A percentile compares a stretch with the other conserved stretches of the same genome.
These are phyloP conservation scores for Ophiosphaerella herpotricha DNA, from an alignment of 2,329 filamentous ascomycete genomes.

Conservation along the genomic window DNA sequence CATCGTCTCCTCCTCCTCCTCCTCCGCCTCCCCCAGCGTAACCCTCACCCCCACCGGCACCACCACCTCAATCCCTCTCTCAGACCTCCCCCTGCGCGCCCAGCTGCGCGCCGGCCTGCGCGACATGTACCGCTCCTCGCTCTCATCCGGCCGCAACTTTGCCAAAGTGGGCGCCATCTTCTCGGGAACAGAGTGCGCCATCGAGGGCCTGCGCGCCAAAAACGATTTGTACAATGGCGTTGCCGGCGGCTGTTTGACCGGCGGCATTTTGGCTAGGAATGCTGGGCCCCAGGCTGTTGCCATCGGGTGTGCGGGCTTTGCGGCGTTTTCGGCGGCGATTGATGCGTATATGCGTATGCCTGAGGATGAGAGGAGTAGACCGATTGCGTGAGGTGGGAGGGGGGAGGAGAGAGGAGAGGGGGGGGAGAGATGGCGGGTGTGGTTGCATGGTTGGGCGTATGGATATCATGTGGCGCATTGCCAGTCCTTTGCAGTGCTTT, in stretches of 20 bases:
- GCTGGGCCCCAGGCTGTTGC: slow-evolving; percentile 88
- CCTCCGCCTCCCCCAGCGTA: slow-evolving; percentile 73
- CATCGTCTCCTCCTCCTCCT: slow-evolving; percentile 58
- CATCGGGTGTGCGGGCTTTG: slow-evolving; percentile 89
- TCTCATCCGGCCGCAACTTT: slow-evolving; percentile 87
- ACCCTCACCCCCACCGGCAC: slow-evolving; percentile 48
- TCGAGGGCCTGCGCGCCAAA: slow-evolving; percentile 89
- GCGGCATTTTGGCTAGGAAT: slow-evolving; percentile 82
- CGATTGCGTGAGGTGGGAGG: slow-evolving; percentile 37
- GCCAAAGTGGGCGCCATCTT: slow-evolving; percentile 91
- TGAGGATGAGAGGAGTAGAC: slow-evolving; percentile 47
- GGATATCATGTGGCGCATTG: too few species aligned
- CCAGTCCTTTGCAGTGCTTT: too few species aligned
- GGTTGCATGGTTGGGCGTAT: too few species aligned
- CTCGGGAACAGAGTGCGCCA: slow-evolving; percentile 90
- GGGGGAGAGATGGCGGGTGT: neutral
- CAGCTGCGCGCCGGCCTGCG: slow-evolving; percentile 86
- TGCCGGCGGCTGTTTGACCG: slow-evolving; percentile 86
- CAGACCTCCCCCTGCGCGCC: slow-evolving; percentile 75
- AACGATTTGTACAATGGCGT: slow-evolving; percentile 91
- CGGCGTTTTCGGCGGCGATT: slow-evolving; percentile 88
- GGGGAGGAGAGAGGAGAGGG: neutral
- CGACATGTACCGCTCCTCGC: slow-evolving; percentile 89
- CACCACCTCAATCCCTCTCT: slow-evolving; percentile 54
- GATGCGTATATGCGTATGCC: slow-evolving; percentile 77